Base-by-base conservation (phyloP, 371 early-diverging fungal genomes). In the Mortierella sp. region DNA sequence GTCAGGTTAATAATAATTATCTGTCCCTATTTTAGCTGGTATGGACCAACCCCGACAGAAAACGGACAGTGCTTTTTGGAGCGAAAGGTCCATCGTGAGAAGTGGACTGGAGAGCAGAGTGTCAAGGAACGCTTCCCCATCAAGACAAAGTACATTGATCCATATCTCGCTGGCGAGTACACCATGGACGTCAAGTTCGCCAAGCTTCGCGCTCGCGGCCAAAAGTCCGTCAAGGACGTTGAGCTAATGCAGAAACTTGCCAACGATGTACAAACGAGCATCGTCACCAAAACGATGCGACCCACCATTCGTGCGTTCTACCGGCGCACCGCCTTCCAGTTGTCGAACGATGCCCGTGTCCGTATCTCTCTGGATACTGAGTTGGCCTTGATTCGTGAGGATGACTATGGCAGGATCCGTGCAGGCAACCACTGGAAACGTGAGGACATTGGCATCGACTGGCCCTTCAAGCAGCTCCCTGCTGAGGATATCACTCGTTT, bases 71-170 rank as follows among this genome's bases (percentile, higher is more conserved):
- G 99, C 47, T 99, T 97, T 86, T 89, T 99, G 44, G 99, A 99
- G 85, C 92, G 98, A 52, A 99, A 99, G 84, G 96, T 95, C 7
- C 99, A 98, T 80, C 95, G 93, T 68, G 98, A 99, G 82, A 96
- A 95, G 70, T 98, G 98, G 98, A 97, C 97, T 9, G 99, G 99
- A 37, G 98, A 98, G 70, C 90, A 92, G 72, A 92, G 94, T 62
- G 95, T 97, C 70, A 99, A 99, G 79, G 91, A 93, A 50, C 93
- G 99, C 42, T 99, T 99, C 82, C 89, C 94, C 17, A 89, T 99
- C 80, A 96, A 97, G 83, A 98, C 99, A 72, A 94, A 95, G 75
- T 88, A 96, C 80, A 91, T 99, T 60, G 93, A 95, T 81, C 89
- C 84, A 30, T 98, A 91, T 81, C 78, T 98, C 12, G 56, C 80